Evolutionary conservation across 768 basidiomycete genomes (phyloP).

Genomic region (Mycena indigotica): DNA sequence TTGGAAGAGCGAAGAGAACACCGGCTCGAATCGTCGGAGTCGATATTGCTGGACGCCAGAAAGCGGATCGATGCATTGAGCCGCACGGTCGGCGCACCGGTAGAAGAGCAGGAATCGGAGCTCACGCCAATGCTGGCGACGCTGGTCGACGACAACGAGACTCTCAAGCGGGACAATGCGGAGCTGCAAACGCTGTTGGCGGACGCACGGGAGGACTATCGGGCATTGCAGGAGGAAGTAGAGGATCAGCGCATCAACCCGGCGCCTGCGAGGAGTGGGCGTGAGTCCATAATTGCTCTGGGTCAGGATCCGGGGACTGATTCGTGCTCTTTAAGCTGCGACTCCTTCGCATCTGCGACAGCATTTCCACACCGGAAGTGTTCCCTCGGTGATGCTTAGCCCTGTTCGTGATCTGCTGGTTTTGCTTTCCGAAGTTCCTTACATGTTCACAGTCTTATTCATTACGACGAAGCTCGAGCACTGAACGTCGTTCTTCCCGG

Average conservation of each 20-base stretch:
- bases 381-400: slow-evolving; percentile 43
- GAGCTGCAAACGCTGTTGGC: slow-evolving; percentile 75
- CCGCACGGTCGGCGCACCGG: slow-evolving; percentile 46
- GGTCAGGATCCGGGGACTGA: neutral
- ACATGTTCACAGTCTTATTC: neutral
- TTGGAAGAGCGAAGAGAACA: slow-evolving; percentile 62
- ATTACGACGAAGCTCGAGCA: slow-evolving; percentile 13
- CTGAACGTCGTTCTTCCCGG: slow-evolving; percentile 16
- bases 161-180: slow-evolving; percentile 76
- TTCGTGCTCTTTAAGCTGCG: slow-evolving; percentile 32
- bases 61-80: slow-evolving; percentile 63
- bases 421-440: neutral
- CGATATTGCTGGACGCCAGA: slow-evolving; percentile 66
- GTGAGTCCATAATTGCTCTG: slow-evolving; percentile 34
- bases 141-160: slow-evolving; percentile 85
- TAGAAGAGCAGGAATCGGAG: slow-evolving; percentile 55
- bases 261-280: slow-evolving; percentile 41
- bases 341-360: slow-evolving; percentile 45
- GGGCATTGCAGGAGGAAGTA: slow-evolving; percentile 68
- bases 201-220: slow-evolving; percentile 77
- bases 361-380: slow-evolving; percentile 44
- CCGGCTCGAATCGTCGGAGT: slow-evolving; percentile 67
- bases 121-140: slow-evolving; percentile 74
- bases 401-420: slow-evolving; percentile 31
- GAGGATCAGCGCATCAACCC: slow-evolving; percentile 67